A percentile compares a stretch with the other conserved stretches of the same genome.
phyloP scores from a whole-genome alignment of 1,284 basidiomycete genomes.

The Melanopsichium pennsylvanicum region DNA sequence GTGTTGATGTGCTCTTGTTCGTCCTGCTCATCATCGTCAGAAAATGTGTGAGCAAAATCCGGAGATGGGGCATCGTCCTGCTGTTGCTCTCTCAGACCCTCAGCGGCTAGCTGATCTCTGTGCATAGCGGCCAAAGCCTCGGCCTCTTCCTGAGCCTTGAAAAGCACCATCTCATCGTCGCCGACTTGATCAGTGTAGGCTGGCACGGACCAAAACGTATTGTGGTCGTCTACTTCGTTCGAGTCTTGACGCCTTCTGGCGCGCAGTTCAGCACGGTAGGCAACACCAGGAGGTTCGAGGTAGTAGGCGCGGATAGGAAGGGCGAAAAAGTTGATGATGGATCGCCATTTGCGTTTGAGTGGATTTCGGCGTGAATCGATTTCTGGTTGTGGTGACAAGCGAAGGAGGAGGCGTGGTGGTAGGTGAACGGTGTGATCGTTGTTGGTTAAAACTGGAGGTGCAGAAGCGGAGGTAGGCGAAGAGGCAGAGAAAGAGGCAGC shows the following conservation, averaged over 20 bases:
- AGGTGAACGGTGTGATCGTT: no score
- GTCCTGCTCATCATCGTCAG: slow-evolving; percentile 1
- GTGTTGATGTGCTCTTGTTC: slow-evolving; percentile 1
- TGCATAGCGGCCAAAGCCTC: slow-evolving; percentile 16
- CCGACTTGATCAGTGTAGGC: slow-evolving; percentile 36
- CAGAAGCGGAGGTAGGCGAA: background rate
- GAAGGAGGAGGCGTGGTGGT: slow-evolving; percentile 10
- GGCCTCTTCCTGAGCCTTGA: slow-evolving; percentile 39
- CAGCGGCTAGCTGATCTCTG: background rate
- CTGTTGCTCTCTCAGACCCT: background rate
- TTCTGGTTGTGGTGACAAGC: background rate
- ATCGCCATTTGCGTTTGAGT: slow-evolving; percentile 41
- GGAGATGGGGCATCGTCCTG: background rate
- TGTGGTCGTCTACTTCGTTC: slow-evolving; percentile 8
- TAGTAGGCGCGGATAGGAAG: slow-evolving; percentile 48
- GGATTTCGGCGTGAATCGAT: slow-evolving; percentile 11
- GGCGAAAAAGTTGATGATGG: slow-evolving; percentile 44
- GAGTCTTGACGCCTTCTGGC: slow-evolving; percentile 3
- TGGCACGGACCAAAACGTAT: slow-evolving; percentile 24
- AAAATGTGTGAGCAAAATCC: background rate
- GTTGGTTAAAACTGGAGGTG: no score
- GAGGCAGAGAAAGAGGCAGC: background rate
- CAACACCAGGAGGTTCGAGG: slow-evolving; percentile 22
- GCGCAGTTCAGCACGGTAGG: slow-evolving; percentile 22
- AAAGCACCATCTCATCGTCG: slow-evolving; percentile 48